A percentile compares a stretch with the other conserved stretches of the same genome.
phyloP scores from a whole-genome alignment of 2,329 filamentous ascomycete species.

The Hirsutella minnesotensis region DNA sequence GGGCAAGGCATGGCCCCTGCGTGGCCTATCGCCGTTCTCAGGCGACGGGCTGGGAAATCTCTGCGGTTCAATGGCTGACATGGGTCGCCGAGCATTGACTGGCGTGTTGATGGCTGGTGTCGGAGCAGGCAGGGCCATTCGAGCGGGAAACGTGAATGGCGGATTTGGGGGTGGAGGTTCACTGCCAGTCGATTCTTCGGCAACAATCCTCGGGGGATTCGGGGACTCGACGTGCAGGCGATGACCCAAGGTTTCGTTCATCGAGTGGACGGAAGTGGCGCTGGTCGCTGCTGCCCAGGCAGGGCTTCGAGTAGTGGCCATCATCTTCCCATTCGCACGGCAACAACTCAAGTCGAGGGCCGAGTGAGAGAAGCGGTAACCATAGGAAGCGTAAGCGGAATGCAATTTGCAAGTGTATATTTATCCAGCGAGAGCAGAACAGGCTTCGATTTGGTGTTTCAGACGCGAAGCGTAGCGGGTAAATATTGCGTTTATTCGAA shows the following conservation, averaged over 20 bases:
- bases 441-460: background rate
- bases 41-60: slow-evolving; percentile 16
- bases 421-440: too few relatives aligned
- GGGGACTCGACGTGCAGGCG: slow-evolving; percentile 9
- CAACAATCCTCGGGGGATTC: background rate
- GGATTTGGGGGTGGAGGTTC: slow-evolving; percentile 44
- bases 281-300: slow-evolving; percentile 20
- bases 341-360: slow-evolving; percentile 32
- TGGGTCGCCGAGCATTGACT: slow-evolving; percentile 36
- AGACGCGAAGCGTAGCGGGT: background rate
- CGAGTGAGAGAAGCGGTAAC: slow-evolving; percentile 30
- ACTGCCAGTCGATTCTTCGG: slow-evolving; percentile 4
- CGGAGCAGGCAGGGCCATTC: slow-evolving; percentile 30
- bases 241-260: slow-evolving; percentile 12
- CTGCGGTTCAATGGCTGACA: slow-evolving; percentile 38
- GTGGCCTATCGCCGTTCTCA: slow-evolving; percentile 15
- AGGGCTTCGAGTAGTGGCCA: slow-evolving; percentile 28
- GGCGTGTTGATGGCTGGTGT: slow-evolving; percentile 36
- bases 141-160: slow-evolving; percentile 50
- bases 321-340: slow-evolving; percentile 34
- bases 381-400: slow-evolving; percentile 10
- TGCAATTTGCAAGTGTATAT: too few relatives aligned
- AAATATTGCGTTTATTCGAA: background rate
- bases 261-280: slow-evolving; percentile 13
- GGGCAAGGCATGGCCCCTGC: slow-evolving; percentile 31